A percentile compares a stretch with the other conserved stretches of the same genome.
Conservation (phyloP, 2,329 filamentous ascomycete species). For the Dothidotthia symphoricarpi region DNA sequence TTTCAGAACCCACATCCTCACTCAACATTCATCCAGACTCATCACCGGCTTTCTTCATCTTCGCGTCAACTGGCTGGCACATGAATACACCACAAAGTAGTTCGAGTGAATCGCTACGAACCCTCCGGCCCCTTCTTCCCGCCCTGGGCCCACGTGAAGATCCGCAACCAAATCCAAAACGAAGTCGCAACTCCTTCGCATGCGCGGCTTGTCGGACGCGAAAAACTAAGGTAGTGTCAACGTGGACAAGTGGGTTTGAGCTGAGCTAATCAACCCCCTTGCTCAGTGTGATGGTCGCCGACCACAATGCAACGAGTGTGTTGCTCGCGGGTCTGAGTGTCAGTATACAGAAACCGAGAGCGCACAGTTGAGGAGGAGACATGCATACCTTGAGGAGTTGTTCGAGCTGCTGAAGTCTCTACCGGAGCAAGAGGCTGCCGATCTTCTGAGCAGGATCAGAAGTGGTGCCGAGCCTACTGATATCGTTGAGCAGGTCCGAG, state of each 20-base stretch:
- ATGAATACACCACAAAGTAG: too few species aligned
- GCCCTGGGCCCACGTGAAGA: slow-evolving; percentile 5
- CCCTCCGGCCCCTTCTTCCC: neutral
- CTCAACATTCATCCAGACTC: too few species aligned
- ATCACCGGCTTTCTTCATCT: too few species aligned
- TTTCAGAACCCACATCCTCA: too few species aligned
- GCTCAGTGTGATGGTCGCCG: slow-evolving; percentile 17
- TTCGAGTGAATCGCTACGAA: too few species aligned
- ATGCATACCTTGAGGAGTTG: slow-evolving; percentile 14
- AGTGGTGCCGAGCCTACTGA: slow-evolving; percentile 14
- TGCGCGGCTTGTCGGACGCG: slow-evolving; percentile 19
- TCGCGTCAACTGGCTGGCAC: too few species aligned
- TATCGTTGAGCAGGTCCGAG: slow-evolving; percentile 14
- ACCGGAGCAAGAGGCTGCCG: slow-evolving; percentile 9
- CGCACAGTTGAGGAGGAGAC: slow-evolving; percentile 13
- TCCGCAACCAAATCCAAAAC: slow-evolving; percentile 6
- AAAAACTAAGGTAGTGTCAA: slow-evolving; percentile 17
- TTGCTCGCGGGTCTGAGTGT: slow-evolving; percentile 11
- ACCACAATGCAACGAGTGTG: slow-evolving; percentile 17
- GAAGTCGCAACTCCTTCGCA: slow-evolving; percentile 15
- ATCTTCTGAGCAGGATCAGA: slow-evolving; percentile 13
- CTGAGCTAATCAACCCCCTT: neutral
- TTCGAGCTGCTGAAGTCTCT: slow-evolving; percentile 14
- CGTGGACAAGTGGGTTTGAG: too few species aligned
- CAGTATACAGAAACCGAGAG: slow-evolving; percentile 17